Evolutionary conservation across 768 basidiomycete species (phyloP).

Genomic region (Tylopilus cervinicoccineus): DNA sequence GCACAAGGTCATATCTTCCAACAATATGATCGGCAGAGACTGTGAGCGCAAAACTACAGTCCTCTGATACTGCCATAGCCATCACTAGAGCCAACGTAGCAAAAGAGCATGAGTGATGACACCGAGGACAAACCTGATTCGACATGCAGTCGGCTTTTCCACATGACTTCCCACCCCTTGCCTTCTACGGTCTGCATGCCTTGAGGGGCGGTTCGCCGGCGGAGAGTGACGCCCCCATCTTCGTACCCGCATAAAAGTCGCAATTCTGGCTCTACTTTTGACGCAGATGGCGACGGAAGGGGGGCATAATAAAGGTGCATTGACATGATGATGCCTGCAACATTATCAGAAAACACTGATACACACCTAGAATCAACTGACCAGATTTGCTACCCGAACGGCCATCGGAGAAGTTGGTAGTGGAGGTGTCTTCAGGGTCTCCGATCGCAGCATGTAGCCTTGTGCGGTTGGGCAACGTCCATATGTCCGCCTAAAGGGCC

Average conservation of each 20-base stretch:
- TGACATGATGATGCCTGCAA: slow-evolving; percentile 84
- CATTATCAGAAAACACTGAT: background rate
- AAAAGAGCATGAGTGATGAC: background rate
- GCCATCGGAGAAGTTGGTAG: slow-evolving; percentile 35
- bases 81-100: slow-evolving; percentile 52
- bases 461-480: slow-evolving; percentile 63
- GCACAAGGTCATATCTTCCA: slow-evolving; percentile 57
- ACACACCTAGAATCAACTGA: slow-evolving; percentile 18
- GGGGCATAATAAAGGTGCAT: slow-evolving; percentile 56
- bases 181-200: slow-evolving; percentile 56
- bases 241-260: slow-evolving; percentile 78
- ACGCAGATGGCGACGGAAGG: slow-evolving; percentile 30
- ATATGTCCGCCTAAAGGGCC: slow-evolving; percentile 72
- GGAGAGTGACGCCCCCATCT: slow-evolving; percentile 78
- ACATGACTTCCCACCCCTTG: slow-evolving; percentile 66
- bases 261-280: slow-evolving; percentile 38
- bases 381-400: slow-evolving; percentile 57
- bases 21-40: slow-evolving; percentile 85
- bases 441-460: slow-evolving; percentile 87
- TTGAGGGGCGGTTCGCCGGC: slow-evolving; percentile 39
- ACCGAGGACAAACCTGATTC: slow-evolving; percentile 56
- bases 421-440: slow-evolving; percentile 37
- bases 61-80: slow-evolving; percentile 72
- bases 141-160: slow-evolving; percentile 63
- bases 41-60: slow-evolving; percentile 60